phyloP scores from a whole-genome alignment of 1,284 basidiomycete species.

The Ceratobasidium sp. region DNA sequence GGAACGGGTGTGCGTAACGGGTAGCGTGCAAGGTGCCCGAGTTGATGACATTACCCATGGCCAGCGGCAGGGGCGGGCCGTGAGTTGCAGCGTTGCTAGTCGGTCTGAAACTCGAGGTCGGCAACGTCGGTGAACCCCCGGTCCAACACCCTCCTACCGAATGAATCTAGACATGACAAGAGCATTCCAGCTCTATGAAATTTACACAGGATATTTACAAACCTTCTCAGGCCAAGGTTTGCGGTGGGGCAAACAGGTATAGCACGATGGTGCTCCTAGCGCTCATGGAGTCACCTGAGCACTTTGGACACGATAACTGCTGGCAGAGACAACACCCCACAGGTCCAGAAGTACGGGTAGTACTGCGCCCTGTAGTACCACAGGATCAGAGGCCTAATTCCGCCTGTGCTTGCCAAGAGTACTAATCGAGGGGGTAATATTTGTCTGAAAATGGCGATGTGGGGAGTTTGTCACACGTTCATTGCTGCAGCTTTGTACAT shows the following conservation, averaged over 20 bases:
- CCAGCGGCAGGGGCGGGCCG: background rate
- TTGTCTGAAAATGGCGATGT: background rate
- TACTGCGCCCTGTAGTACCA: background rate
- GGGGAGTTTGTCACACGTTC: constrained; percentile 13
- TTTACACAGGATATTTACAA: constrained; percentile 17
- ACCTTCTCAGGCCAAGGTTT: constrained; percentile 36
- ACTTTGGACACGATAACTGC: constrained; percentile 7
- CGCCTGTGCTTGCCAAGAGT: constrained; percentile 22
- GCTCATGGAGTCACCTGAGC: constrained; percentile 3
- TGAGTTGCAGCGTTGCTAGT: background rate
- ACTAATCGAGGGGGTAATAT: background rate
- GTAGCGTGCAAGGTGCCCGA: background rate
- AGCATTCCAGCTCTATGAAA: background rate
- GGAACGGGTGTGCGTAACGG: background rate
- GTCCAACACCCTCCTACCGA: background rate
- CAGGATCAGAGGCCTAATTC: constrained; percentile 33
- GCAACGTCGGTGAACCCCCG: background rate
- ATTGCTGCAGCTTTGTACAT: constrained; percentile 5
- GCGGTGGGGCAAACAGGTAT: constrained; percentile 21
- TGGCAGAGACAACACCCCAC: constrained; percentile 6
- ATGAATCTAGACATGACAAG: background rate
- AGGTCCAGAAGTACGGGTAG: background rate
- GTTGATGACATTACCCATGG: background rate
- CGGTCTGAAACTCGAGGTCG: background rate
- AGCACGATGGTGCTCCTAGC: background rate